phyloP scores from a whole-genome alignment of 495 filamentous ascomycete species.

The Penicillium pulvis region DNA sequence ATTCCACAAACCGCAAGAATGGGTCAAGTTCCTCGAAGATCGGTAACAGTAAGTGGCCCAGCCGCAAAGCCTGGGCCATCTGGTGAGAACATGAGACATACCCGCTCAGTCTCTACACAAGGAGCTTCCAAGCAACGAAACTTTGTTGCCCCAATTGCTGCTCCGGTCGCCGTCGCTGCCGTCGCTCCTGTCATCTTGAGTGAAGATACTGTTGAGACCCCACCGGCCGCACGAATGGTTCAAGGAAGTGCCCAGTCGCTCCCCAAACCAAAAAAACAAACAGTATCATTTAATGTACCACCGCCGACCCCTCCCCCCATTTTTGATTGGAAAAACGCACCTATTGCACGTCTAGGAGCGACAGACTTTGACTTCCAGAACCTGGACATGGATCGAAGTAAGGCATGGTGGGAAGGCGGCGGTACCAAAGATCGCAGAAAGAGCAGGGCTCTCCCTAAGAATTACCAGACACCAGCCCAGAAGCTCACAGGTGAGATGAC shows the following conservation, averaged over 20 bases:
- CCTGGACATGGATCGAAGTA: conserved; percentile 41
- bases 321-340: conserved; percentile 47
- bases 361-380: conserved; percentile 48
- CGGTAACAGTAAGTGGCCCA: conserved; percentile 35
- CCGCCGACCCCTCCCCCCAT: conserved; percentile 50
- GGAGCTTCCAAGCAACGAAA: conserved; percentile 9
- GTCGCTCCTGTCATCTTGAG: neutral
- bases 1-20: conserved; percentile 19
- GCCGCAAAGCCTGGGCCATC: conserved; percentile 19
- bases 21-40: conserved; percentile 30
- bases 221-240: conserved; percentile 19
- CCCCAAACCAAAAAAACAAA: conserved; percentile 41
- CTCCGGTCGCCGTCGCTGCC: neutral
- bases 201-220: conserved; percentile 12
- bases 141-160: neutral
- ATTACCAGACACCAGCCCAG: conserved; percentile 42
- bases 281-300: conserved; percentile 51
- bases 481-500: conserved; percentile 37
- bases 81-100: conserved; percentile 10
- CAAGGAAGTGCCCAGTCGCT: conserved; percentile 28
- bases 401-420: conserved; percentile 52
- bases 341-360: conserved; percentile 33
- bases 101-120: conserved; percentile 22
- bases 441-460: conserved; percentile 44
- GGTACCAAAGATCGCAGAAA: conserved; percentile 36